Base-by-base conservation (phyloP, 2,329 filamentous ascomycete genomes). In the Sarocladiaceae sp. region DNA sequence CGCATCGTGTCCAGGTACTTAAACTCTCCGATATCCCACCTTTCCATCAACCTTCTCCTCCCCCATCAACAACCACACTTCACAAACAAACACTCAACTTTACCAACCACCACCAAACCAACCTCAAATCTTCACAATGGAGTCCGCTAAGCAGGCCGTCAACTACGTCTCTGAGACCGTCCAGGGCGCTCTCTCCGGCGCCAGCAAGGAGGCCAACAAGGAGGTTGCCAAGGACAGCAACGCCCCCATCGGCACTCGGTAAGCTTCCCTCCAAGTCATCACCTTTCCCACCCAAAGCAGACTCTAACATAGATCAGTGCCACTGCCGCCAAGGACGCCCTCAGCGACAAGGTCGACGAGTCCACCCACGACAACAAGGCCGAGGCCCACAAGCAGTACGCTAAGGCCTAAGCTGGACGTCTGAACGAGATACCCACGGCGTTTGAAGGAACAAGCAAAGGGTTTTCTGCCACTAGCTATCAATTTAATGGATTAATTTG, bases 121-220 rank as follows among this genome's bases (percentile, higher is more conserved):
- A 48, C 50, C 49, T 55, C 46, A 46, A 51, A 45, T 44, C 35
- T 50, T 58, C 59, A 66, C 52, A 65, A 76, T 77, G 73, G 73
- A 77, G 53, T 62, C 68, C 53, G 51, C 67, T 55, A 73, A 73
- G 72, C 78, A 83, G 68, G 74, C 72, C 60, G 74, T 66, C 68
- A 83, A 83, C 77, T 83, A 83, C 76, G 78, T 83, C 67, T 66
- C 76, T 53, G 82, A 85, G 74, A 69, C 69, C 54, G 62, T 83
- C 58, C 74, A 83, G 70, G 72, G 78, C 55, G 68, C 70, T 43
- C 58, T 69, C 53, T 67, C 72, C 49, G 70, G 72, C 56, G 72
- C 74, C 51, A 76, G 71, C 69, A 84, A 85, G 76, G 80, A 85
- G 71, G 68, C 70, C 70, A 85, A 85, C 78, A 85, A 85, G 77